Evolutionary conservation across 306 rosid species (phyloP).

Genomic region (Vigna unguiculata): DNA sequence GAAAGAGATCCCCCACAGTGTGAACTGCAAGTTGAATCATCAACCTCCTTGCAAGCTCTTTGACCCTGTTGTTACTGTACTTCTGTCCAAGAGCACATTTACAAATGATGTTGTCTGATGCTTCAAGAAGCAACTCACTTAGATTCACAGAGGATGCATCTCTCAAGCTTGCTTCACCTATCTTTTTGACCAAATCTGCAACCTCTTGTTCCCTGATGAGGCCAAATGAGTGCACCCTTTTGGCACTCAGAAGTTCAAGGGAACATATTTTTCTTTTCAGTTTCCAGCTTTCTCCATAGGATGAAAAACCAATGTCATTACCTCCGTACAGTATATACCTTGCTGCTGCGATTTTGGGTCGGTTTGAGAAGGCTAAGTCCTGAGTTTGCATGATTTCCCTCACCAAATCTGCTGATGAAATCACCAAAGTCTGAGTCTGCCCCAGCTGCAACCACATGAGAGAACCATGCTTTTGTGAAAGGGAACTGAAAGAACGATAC

Average conservation of each 20-base stretch:
- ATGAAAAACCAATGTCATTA: slow-evolving; percentile 29
- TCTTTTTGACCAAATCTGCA: background rate
- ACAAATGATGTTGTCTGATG: slow-evolving; percentile 1
- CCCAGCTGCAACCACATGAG: slow-evolving; percentile 35
- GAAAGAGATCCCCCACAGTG: slow-evolving; percentile 36
- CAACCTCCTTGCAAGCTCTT: background rate
- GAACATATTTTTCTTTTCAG: slow-evolving; percentile 35
- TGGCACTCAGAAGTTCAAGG: slow-evolving; percentile 31
- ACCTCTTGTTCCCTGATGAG: slow-evolving; percentile 4
- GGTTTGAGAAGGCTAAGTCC: slow-evolving; percentile 4
- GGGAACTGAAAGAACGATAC: background rate
- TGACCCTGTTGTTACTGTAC: background rate
- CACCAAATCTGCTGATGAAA: slow-evolving; percentile 38
- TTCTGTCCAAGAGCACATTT: slow-evolving; percentile 31
- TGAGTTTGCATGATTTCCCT: background rate
- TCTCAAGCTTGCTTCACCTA: background rate
- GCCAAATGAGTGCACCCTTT: slow-evolving; percentile 22
- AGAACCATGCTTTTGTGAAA: slow-evolving; percentile 29
- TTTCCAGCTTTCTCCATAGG: slow-evolving; percentile 23
- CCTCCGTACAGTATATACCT: slow-evolving; percentile 6
- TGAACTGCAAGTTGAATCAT: background rate
- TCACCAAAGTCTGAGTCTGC: slow-evolving; percentile 24
- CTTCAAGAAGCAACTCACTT: slow-evolving; percentile 9
- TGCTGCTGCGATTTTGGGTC: background rate
- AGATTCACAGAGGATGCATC: slow-evolving; percentile 1